These are phyloP conservation scores for Urtica urens DNA, from an alignment of 306 rosid genomes.

Conservation along the genomic window DNA sequence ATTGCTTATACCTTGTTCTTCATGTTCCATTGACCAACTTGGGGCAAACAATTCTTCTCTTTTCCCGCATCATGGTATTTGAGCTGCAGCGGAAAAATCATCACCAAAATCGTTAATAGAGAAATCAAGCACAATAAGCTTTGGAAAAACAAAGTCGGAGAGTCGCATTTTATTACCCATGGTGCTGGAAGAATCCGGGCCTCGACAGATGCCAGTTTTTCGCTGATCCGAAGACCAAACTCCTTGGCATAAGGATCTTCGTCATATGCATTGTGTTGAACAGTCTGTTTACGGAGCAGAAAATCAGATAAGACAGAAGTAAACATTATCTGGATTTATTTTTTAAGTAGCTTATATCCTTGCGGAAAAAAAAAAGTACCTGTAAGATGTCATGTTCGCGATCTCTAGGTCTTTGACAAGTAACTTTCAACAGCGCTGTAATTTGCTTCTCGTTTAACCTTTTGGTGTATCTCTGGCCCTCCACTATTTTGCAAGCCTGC, in stretches of 20 bases:
- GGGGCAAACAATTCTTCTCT: conserved; percentile 94
- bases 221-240: conserved; percentile 82
- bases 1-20: conserved; percentile 73
- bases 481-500: conserved; percentile 98
- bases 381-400: conserved; percentile 81
- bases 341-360: background rate
- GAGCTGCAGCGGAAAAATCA: conserved; percentile 43
- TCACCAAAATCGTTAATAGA: conserved; percentile 5
- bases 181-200: conserved; percentile 98
- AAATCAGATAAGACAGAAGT: background rate
- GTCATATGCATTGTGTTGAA: conserved; percentile 77
- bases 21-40: conserved; percentile 99
- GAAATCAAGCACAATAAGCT: background rate
- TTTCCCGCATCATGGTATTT: conserved; percentile 91
- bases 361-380: conserved; percentile 28
- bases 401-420: conserved; percentile 95
- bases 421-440: conserved; percentile 77
- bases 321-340: background rate
- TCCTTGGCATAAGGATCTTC: conserved; percentile 94
- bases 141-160: conserved; percentile 7
- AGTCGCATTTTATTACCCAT: conserved; percentile 55
- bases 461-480: conserved; percentile 88
- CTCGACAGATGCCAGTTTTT: conserved; percentile 81
- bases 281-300: conserved; percentile 36
- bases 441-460: conserved; percentile 94